These are phyloP conservation scores for Cladophialophora immunda DNA, from an alignment of 2,329 filamentous ascomycete genomes.

Conservation along the genomic window DNA sequence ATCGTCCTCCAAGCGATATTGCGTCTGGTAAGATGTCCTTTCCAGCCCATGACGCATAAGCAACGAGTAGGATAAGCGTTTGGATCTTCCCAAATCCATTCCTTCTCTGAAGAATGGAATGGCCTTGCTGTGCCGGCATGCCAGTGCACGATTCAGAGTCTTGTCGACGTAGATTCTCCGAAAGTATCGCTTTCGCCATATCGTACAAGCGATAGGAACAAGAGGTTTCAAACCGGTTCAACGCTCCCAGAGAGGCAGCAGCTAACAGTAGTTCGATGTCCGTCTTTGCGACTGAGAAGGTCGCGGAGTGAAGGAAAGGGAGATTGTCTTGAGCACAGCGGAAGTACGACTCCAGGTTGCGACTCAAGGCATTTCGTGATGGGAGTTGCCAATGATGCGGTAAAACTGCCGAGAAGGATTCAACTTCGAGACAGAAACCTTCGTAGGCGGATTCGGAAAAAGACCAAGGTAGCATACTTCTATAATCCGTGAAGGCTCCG, in stretches of 20 bases:
- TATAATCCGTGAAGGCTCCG: neutral
- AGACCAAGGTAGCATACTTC: slow-evolving; percentile 17
- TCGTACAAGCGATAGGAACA: slow-evolving; percentile 54
- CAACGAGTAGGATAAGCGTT: slow-evolving; percentile 20
- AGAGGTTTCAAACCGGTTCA: slow-evolving; percentile 59
- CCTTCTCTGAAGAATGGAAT: neutral
- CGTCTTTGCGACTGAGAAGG: slow-evolving; percentile 69
- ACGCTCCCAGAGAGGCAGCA: slow-evolving; percentile 67
- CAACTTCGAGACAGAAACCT: slow-evolving; percentile 15
- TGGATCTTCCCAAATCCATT: slow-evolving; percentile 20
- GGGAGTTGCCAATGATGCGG: slow-evolving; percentile 67
- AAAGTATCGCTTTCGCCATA: slow-evolving; percentile 68
- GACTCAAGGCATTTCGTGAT: slow-evolving; percentile 72
- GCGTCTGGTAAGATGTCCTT: slow-evolving; percentile 30
- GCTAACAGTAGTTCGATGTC: slow-evolving; percentile 74
- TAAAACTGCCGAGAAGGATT: slow-evolving; percentile 8
- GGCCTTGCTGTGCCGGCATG: slow-evolving; percentile 2
- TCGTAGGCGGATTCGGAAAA: slow-evolving; percentile 22
- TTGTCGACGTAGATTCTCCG: slow-evolving; percentile 61
- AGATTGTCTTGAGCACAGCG: slow-evolving; percentile 70
- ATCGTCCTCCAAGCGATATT: slow-evolving; percentile 25
- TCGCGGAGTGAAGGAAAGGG: slow-evolving; percentile 73
- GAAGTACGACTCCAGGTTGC: slow-evolving; percentile 75
- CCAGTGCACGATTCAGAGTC: slow-evolving; percentile 10
- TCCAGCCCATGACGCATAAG: slow-evolving; percentile 41